These are phyloP conservation scores for Pseudozyma hubeiensis DNA, from an alignment of 1,284 basidiomycete genomes.

Conservation along the genomic window DNA sequence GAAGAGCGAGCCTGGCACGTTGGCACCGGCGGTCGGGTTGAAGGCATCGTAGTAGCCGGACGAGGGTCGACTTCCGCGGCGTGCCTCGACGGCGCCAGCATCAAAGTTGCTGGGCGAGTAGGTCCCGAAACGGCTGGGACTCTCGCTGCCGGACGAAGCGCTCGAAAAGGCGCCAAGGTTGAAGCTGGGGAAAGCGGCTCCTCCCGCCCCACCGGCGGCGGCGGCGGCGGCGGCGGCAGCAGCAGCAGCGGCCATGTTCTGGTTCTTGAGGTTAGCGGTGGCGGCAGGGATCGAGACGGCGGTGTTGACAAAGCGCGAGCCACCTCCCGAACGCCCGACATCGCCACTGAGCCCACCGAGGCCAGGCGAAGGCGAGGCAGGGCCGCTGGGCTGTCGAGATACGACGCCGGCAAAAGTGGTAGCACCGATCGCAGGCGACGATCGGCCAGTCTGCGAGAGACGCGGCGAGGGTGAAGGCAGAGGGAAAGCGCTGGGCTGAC, in stretches of 20 bases:
- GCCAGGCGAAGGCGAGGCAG: conserved; percentile 39
- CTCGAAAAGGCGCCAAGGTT: conserved; percentile 45
- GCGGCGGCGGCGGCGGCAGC: not conserved
- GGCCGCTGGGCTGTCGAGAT: conserved; percentile 41
- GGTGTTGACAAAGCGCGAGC: conserved; percentile 53
- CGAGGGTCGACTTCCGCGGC: conserved; percentile 44
- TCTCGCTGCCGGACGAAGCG: conserved; percentile 39
- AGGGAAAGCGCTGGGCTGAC: conserved; percentile 34
- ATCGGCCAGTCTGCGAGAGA: conserved; percentile 40
- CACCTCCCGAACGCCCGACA: conserved; percentile 29
- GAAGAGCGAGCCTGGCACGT: conserved; percentile 40
- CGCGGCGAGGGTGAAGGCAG: conserved; percentile 44
- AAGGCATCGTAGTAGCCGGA: conserved; percentile 63
- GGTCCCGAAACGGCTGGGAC: conserved; percentile 50
- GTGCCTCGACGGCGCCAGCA: conserved; percentile 20
- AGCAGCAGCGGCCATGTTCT: conserved; percentile 13
- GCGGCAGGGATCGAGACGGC: conserved; percentile 34
- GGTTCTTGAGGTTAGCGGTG: conserved; percentile 28
- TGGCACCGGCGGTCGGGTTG: conserved; percentile 46
- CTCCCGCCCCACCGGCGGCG: conserved; percentile 5
- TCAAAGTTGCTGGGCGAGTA: conserved; percentile 52
- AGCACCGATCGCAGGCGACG: conserved; percentile 45
- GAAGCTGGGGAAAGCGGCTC: conserved; percentile 46
- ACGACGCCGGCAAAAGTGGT: conserved; percentile 32
- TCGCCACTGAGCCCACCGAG: conserved; percentile 35